These are phyloP conservation scores for Prosopis cineraria DNA, from an alignment of 306 rosid genomes.

Conservation along the genomic window DNA sequence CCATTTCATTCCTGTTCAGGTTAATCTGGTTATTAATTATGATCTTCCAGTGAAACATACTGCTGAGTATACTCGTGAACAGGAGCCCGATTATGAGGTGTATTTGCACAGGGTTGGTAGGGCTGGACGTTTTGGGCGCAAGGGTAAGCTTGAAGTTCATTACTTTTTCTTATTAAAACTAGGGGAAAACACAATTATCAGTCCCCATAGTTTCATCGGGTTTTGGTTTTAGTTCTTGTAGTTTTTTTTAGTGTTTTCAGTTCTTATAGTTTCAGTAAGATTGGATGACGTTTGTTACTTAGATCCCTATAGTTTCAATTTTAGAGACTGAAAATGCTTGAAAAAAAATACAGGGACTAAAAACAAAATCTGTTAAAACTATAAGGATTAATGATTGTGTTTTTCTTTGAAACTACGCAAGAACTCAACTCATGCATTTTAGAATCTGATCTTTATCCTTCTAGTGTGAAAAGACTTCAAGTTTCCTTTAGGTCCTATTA, in stretches of 20 bases:
- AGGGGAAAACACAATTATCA: no score
- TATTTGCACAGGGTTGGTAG: conserved; percentile 76
- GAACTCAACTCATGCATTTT: background rate
- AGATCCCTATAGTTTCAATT: no score
- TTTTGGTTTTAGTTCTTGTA: no score
- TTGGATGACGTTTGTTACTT: no score
- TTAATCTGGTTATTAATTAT: conserved; percentile 73
- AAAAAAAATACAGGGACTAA: no score
- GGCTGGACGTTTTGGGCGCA: conserved; percentile 84
- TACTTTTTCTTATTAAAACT: background rate
- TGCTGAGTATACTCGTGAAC: conserved; percentile 24
- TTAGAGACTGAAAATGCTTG: no score
- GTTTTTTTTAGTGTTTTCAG: no score
- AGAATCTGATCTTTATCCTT: background rate
- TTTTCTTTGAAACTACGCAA: no score
- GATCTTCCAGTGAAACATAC: conserved; percentile 65
- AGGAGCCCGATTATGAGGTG: conserved; percentile 73
- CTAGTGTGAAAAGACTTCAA: background rate
- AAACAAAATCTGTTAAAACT: no score
- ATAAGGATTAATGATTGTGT: no score
- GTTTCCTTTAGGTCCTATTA: background rate
- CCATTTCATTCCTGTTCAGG: conserved; percentile 33
- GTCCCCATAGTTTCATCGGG: no score
- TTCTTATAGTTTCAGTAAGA: no score
- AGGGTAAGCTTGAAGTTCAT: conserved; percentile 52